phyloP scores from a whole-genome alignment of 768 basidiomycete species.

The Cyathus striatus region DNA sequence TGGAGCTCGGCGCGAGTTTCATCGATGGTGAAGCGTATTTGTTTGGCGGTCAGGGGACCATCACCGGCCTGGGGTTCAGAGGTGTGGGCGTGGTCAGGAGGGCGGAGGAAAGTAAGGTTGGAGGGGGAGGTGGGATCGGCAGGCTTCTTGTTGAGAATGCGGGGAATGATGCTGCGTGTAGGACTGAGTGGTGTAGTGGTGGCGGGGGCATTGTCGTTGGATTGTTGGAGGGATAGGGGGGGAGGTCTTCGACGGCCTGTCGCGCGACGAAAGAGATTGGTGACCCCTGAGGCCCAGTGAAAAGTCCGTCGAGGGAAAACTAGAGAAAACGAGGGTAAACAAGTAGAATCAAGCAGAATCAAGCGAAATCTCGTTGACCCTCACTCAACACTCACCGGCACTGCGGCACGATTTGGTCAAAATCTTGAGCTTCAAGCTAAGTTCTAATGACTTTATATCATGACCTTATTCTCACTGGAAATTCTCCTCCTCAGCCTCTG shows the following conservation, averaged over 20 bases:
- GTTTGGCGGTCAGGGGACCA: constrained; percentile 43
- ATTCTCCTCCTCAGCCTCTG: too few species aligned
- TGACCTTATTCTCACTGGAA: too few species aligned
- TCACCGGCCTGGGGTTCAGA: constrained; percentile 29
- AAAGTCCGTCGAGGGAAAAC: constrained; percentile 13
- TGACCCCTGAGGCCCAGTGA: constrained; percentile 23
- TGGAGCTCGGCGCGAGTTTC: constrained; percentile 60
- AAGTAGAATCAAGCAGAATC: too few species aligned
- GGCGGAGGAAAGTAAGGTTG: constrained; percentile 14
- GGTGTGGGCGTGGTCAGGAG: constrained; percentile 1
- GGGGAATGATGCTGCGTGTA: constrained; percentile 25
- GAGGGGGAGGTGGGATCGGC: constrained; percentile 21
- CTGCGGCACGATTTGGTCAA: too few species aligned
- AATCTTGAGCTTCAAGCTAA: too few species aligned
- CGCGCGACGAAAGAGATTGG: constrained; percentile 33
- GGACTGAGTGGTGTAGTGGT: neutral
- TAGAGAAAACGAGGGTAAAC: neutral
- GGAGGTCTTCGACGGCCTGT: constrained; percentile 23
- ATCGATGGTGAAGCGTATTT: constrained; percentile 57
- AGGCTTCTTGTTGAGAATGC: constrained; percentile 26
- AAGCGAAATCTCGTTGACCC: too few species aligned
- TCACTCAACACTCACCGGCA: too few species aligned
- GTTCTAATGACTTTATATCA: too few species aligned
- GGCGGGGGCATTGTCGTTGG: neutral
- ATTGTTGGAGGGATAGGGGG: constrained; percentile 14